Evolutionary conservation across 2,329 filamentous ascomycete species (phyloP).

Genomic region (Pseudophaeomoniella oleicola): DNA sequence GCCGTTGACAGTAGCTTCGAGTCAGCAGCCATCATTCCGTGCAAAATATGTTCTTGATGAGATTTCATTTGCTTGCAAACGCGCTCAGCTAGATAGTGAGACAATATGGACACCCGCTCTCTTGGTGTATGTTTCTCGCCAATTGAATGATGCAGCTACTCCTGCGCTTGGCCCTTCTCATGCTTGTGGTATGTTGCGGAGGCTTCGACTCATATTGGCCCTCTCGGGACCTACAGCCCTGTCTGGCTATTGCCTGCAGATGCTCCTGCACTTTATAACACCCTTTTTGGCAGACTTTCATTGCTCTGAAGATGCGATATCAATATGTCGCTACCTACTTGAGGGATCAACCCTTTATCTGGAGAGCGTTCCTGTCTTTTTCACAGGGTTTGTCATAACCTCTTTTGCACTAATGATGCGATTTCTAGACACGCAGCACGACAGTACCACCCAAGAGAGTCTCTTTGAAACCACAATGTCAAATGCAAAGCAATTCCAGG

Average conservation of each 20-base stretch:
- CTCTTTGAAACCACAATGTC: constrained; percentile 65
- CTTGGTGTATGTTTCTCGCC: constrained; percentile 59
- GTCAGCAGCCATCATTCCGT: constrained; percentile 77
- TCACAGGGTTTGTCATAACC: constrained; percentile 67
- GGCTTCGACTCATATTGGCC: constrained; percentile 66
- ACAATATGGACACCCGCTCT: constrained; percentile 63
- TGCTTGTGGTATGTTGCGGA: constrained; percentile 72
- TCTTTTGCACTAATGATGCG: constrained; percentile 63
- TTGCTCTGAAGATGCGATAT: constrained; percentile 81
- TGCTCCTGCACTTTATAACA: constrained; percentile 69
- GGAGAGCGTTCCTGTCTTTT: constrained; percentile 52
- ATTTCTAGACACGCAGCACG: constrained; percentile 60
- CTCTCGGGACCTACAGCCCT: constrained; percentile 61
- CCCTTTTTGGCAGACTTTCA: constrained; percentile 69
- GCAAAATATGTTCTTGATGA: constrained; percentile 62
- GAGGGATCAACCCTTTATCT: constrained; percentile 53
- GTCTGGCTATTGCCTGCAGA: constrained; percentile 71
- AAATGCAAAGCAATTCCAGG: constrained; percentile 61
- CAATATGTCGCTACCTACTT: constrained; percentile 73
- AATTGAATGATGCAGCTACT: constrained; percentile 66
- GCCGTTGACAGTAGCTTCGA: constrained; percentile 49
- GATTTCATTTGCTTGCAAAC: constrained; percentile 62
- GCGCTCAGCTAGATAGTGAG: constrained; percentile 49
- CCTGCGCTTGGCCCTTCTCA: constrained; percentile 74
- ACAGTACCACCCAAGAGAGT: constrained; percentile 70